These are phyloP conservation scores for Dactylonectria macrodidyma DNA, from an alignment of 2,329 filamentous ascomycete genomes.

Conservation along the genomic window DNA sequence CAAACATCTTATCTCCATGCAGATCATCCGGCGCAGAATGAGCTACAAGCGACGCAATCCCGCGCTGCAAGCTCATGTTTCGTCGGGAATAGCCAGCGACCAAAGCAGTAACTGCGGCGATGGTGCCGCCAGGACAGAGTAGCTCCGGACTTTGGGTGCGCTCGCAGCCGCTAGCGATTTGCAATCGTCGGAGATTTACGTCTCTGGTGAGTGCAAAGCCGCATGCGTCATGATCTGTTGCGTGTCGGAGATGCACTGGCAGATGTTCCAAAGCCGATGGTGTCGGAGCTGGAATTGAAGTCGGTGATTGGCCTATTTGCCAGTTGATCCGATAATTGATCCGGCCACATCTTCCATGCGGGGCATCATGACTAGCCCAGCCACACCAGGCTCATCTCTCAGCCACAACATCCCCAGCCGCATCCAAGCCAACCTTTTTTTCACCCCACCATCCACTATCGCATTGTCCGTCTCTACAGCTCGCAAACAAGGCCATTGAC, in stretches of 20 bases:
- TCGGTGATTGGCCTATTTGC: neutral
- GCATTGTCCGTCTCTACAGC: constrained; percentile 14
- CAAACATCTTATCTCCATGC: neutral
- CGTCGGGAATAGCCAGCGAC: neutral
- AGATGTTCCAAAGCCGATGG: constrained; percentile 45
- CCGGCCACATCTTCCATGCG: constrained; percentile 22
- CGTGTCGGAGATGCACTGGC: constrained; percentile 28
- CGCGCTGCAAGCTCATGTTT: neutral
- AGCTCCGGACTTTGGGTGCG: neutral
- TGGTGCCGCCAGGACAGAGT: neutral
- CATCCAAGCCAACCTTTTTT: constrained; percentile 36
- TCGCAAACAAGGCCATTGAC: neutral
- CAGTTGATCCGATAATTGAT: constrained; percentile 41
- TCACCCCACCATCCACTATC: constrained; percentile 45
- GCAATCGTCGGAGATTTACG: constrained; percentile 31
- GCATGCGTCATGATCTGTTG: constrained; percentile 3
- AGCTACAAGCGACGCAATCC: constrained; percentile 1
- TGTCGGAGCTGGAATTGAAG: constrained; percentile 12
- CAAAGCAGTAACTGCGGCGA: constrained; percentile 12
- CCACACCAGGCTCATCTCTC: constrained; percentile 12
- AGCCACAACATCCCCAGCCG: constrained; percentile 45
- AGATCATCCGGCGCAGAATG: neutral
- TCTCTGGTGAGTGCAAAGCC: constrained; percentile 23
- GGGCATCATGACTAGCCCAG: constrained; percentile 9
- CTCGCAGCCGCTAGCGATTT: neutral